phyloP scores from a whole-genome alignment of 192 early-diverging fungal genomes.

The Anaeromyces robustus region DNA sequence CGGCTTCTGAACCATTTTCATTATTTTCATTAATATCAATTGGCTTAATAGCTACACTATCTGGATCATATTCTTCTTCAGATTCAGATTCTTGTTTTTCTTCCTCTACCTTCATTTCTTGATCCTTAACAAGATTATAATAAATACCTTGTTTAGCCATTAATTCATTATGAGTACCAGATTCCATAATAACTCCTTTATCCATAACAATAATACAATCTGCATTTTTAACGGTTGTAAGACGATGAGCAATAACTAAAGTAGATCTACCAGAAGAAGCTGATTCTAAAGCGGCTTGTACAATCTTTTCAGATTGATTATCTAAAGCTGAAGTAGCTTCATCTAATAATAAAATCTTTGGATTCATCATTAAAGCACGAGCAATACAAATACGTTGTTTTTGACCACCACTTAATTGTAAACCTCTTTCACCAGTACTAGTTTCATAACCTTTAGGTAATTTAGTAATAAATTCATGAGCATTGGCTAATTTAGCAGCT shows the following conservation, averaged over 20 bases:
- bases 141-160: slow-evolving; percentile 43
- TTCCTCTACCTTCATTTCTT: slow-evolving; percentile 12
- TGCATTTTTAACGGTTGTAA: slow-evolving; percentile 44
- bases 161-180: slow-evolving; percentile 66
- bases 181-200: slow-evolving; percentile 29
- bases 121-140: slow-evolving; percentile 33
- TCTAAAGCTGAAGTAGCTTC: slow-evolving; percentile 15
- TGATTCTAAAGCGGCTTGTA: background rate
- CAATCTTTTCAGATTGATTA: background rate
- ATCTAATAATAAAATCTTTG: slow-evolving; percentile 23
- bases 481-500: slow-evolving; percentile 1
- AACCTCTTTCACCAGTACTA: slow-evolving; percentile 2
- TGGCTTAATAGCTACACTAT: too few relatives aligned
- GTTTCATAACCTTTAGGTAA: background rate
- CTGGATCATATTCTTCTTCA: too few relatives aligned
- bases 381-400: slow-evolving; percentile 6
- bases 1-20: too few relatives aligned
- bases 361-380: slow-evolving; percentile 10
- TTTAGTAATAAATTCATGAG: background rate
- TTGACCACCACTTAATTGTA: slow-evolving; percentile 6
- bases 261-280: slow-evolving; percentile 43
- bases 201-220: slow-evolving; percentile 41
- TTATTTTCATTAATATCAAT: too few relatives aligned
- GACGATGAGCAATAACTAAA: slow-evolving; percentile 56
- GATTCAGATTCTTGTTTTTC: too few relatives aligned